These are phyloP conservation scores for Arthrobotrys sphaeroides DNA, from an alignment of 2,329 filamentous ascomycete genomes.

Conservation along the genomic window DNA sequence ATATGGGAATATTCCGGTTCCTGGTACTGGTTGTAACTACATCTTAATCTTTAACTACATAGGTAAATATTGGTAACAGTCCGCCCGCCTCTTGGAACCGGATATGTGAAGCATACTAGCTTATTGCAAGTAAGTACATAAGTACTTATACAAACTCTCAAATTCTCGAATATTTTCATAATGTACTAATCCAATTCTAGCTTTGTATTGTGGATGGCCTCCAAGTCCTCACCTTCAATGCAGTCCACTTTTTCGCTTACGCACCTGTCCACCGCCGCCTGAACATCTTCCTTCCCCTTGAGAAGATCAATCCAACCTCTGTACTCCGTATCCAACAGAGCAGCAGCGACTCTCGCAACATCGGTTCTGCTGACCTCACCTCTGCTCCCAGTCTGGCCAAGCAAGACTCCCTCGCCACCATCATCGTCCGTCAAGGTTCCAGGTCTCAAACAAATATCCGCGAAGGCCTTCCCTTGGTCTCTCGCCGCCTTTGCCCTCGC, in stretches of 20 bases:
- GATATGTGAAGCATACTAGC: no score
- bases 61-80: no score
- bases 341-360: conserved; percentile 69
- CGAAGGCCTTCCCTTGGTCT: conserved; percentile 24
- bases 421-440: conserved; percentile 62
- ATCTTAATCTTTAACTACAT: no score
- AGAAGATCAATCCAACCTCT: conserved; percentile 60
- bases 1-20: no score
- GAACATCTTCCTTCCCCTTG: conserved; percentile 53
- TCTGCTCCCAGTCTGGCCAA: conserved; percentile 62
- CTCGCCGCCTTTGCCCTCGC: conserved; percentile 34
- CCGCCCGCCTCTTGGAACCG: no score
- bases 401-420: conserved; percentile 61
- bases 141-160: no score
- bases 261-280: conserved; percentile 55
- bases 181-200: conserved; percentile 8
- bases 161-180: no score
- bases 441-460: conserved; percentile 59
- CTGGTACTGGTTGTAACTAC: no score
- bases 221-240: conserved; percentile 42
- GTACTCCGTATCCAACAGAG: conserved; percentile 66
- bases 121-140: no score
- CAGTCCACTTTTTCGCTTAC: conserved; percentile 33
- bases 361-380: conserved; percentile 66
- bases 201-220: conserved; percentile 28